Conservation (phyloP, 768 basidiomycete genomes). For the Dendrothele bispora region DNA sequence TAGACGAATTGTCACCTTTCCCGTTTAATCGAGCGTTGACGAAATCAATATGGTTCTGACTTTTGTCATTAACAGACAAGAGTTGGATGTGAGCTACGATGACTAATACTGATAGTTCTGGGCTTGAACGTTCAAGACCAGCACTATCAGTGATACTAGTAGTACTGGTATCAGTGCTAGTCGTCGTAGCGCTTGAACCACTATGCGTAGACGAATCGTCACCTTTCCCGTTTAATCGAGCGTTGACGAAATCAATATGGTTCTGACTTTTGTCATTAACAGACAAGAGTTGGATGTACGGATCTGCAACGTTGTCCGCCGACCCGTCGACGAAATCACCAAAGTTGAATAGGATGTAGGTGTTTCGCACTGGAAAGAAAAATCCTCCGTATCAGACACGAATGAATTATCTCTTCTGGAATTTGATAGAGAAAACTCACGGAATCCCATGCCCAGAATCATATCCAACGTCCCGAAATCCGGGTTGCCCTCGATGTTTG, state of each 20-base stretch:
- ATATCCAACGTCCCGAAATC: constrained; percentile 5
- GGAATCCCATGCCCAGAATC: constrained; percentile 13
- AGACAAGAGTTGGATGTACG: constrained; percentile 22
- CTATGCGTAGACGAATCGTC: too few relatives aligned
- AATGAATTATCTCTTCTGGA: too few relatives aligned
- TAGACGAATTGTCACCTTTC: too few relatives aligned
- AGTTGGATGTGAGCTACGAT: constrained; percentile 23
- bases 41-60: constrained; percentile 18
- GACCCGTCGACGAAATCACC: constrained; percentile 21
- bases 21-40: constrained; percentile 14
- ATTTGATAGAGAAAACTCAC: constrained; percentile 5
- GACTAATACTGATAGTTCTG: too few relatives aligned
- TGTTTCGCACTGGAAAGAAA: constrained; percentile 14
- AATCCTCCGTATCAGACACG: background rate
- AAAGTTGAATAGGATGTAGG: constrained; percentile 21
- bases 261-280: constrained; percentile 11
- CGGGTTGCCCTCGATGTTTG: background rate
- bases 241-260: constrained; percentile 18
- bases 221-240: constrained; percentile 11
- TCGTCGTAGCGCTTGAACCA: too few relatives aligned
- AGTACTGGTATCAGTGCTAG: too few relatives aligned
- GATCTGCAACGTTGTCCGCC: constrained; percentile 13
- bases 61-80: constrained; percentile 13
- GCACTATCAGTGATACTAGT: too few relatives aligned
- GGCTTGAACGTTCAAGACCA: too few relatives aligned